These are phyloP conservation scores for Phytophthora kernoviae DNA, from an alignment of 352 stramenopile species.

Conservation along the genomic window DNA sequence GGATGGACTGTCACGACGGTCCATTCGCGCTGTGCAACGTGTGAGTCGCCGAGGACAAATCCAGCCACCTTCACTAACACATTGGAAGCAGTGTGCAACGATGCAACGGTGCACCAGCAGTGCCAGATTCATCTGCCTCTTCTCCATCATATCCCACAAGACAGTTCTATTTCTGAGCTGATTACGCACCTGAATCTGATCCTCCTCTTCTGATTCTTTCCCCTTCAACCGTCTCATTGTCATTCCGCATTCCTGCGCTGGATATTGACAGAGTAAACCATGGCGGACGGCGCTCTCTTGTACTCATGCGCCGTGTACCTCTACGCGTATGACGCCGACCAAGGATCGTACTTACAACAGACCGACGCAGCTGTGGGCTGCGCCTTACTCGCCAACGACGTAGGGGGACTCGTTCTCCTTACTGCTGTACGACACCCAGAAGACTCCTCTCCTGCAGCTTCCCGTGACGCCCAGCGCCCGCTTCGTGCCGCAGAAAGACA, in stretches of 20 bases:
- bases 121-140: too few relatives aligned
- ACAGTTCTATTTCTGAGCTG: background rate
- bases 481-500: slow-evolving; percentile 72
- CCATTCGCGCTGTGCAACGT: too few relatives aligned
- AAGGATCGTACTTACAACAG: slow-evolving; percentile 59
- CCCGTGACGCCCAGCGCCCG: slow-evolving; percentile 36
- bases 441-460: slow-evolving; percentile 62
- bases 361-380: slow-evolving; percentile 67
- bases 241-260: slow-evolving; percentile 5
- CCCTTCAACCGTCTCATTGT: slow-evolving; percentile 16
- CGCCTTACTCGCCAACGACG: slow-evolving; percentile 43
- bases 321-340: slow-evolving; percentile 61
- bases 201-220: slow-evolving; percentile 2
- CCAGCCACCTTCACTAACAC: too few relatives aligned
- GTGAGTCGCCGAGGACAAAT: background rate
- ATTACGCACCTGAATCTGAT: slow-evolving; percentile 7
- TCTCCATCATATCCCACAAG: background rate
- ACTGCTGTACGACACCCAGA: slow-evolving; percentile 76
- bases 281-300: slow-evolving; percentile 62
- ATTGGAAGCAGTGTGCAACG: too few relatives aligned
- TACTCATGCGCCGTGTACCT: slow-evolving; percentile 77
- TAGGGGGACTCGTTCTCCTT: slow-evolving; percentile 45
- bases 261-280: slow-evolving; percentile 14
- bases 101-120: too few relatives aligned
- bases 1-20: too few relatives aligned